phyloP scores from a whole-genome alignment of 345 rosid species.

The Ceriops tagal region DNA sequence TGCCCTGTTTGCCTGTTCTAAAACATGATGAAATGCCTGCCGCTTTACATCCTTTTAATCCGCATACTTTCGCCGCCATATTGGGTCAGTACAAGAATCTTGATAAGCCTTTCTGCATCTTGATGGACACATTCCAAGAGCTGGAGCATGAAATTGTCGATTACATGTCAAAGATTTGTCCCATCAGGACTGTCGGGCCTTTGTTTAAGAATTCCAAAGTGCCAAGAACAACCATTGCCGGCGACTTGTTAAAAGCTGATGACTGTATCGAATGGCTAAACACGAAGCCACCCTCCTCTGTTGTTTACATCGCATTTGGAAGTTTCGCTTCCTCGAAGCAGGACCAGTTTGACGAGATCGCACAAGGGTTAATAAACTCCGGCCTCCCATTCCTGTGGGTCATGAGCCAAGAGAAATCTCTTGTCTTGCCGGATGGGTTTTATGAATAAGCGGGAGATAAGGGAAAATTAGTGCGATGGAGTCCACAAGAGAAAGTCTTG shows the following conservation, averaged over 20 bases:
- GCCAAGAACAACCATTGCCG: slow-evolving; percentile 31
- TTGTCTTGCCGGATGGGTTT: slow-evolving; percentile 60
- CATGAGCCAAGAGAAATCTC: slow-evolving; percentile 37
- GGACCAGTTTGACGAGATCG: slow-evolving; percentile 71
- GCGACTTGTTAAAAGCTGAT: slow-evolving; percentile 48
- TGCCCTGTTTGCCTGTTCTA: slow-evolving; percentile 66
- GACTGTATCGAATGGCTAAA: slow-evolving; percentile 79
- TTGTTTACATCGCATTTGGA: slow-evolving; percentile 77
- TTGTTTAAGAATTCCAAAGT: slow-evolving; percentile 47
- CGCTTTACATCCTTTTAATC: slow-evolving; percentile 54
- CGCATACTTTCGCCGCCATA: slow-evolving; percentile 42
- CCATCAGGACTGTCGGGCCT: slow-evolving; percentile 37
- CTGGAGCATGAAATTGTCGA: slow-evolving; percentile 59
- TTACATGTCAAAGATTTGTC: slow-evolving; percentile 51
- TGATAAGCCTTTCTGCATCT: slow-evolving; percentile 56
- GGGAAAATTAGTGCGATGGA: slow-evolving; percentile 63
- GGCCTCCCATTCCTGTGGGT: slow-evolving; percentile 69
- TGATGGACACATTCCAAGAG: slow-evolving; percentile 67
- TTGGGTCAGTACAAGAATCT: slow-evolving; percentile 54
- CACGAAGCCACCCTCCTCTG: slow-evolving; percentile 53
- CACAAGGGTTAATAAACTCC: slow-evolving; percentile 52
- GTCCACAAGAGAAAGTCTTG: slow-evolving; percentile 73
- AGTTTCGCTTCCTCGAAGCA: slow-evolving; percentile 54
- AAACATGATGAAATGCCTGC: slow-evolving; percentile 76
- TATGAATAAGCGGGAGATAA: slow-evolving; percentile 46